Base-by-base conservation (phyloP, 371 early-diverging fungal species). In the Zychaea mexicana region DNA sequence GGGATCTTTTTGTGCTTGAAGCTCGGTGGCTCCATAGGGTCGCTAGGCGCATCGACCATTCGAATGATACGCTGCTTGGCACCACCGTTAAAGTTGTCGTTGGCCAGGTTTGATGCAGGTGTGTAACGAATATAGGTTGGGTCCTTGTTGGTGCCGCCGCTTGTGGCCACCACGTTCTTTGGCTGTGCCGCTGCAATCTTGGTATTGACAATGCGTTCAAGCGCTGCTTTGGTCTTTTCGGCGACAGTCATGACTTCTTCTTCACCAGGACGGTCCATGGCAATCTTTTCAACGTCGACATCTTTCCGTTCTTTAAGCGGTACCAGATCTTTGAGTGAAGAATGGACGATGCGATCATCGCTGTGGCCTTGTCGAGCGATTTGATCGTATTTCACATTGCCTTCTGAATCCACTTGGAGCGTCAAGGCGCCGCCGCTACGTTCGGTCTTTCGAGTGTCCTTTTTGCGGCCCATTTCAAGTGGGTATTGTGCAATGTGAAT, bases 11-110 rank as follows among this genome's bases (percentile, higher is more conserved):
- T 96, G 71, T 91, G 92, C 65, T 92, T 88, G 75, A 95, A 94
- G 64, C 87, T 89, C 17, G 98, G 92, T 45, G 99, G 99, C 62
- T 93, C 97, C 88, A 98, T 85, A 17, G 99, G 99, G 72, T 98
- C 99, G 3, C 89, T 85, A 19, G 96, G 98, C 64, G 95, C 95
- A 62, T 97, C 96, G 0, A 94, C 92, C 89, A 98, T 94, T 52
- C 92, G 85, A 68, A 98, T 94, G 52, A 98, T 92, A 36, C 98
- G 82, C 56, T 92, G 90, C 31, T 82, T 79, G 8, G 88, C 86
- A 28, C 92, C 88, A 26, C 89, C 84, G 61, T 89, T 88, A 62
- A 81, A 83, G 31, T 77, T 74, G 45, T 81, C 83, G 17, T 85
- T 85, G 55, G 79, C 85, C 24, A 66, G 63, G n/a, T 71, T 68